Conservation (phyloP, 805 yeast genomes). For the Huiozyma sinensis region DNA sequence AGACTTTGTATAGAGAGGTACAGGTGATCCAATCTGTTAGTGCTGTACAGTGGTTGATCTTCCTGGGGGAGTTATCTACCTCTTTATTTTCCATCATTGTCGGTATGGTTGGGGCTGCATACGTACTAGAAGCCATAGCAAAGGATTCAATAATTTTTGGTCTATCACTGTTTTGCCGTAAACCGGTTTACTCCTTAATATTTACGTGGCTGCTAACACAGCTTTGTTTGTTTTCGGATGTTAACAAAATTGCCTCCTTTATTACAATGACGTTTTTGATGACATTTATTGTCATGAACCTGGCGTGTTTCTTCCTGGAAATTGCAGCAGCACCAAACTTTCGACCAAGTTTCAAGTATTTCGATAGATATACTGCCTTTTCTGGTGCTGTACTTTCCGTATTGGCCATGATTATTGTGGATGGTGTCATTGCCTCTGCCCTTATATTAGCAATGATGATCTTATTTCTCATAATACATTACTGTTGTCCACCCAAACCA, state of each 20-base stretch:
- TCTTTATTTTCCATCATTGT: constrained; percentile 87
- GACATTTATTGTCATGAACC: constrained; percentile 89
- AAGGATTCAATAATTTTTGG: constrained; percentile 85
- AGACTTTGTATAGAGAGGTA: constrained; percentile 63
- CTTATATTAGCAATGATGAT: constrained; percentile 56
- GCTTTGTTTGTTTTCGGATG: constrained; percentile 74
- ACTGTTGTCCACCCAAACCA: constrained; percentile 85
- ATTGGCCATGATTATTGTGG: constrained; percentile 88
- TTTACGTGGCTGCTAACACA: constrained; percentile 80
- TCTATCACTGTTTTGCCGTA: constrained; percentile 47
- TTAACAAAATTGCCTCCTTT: constrained; percentile 87
- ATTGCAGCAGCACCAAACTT: constrained; percentile 96
- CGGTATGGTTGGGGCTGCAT: constrained; percentile 93
- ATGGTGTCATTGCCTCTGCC: constrained; percentile 76
- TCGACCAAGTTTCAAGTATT: constrained; percentile 87
- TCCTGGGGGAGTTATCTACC: constrained; percentile 87
- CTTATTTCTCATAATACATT: constrained; percentile 72
- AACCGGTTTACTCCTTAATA: constrained; percentile 56
- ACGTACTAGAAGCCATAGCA: constrained; percentile 82
- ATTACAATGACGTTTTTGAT: constrained; percentile 95
- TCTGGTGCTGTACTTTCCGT: constrained; percentile 61
- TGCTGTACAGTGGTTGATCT: constrained; percentile 52
- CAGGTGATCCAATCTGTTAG: constrained; percentile 79
- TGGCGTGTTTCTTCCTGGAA: constrained; percentile 83
- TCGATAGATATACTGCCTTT: constrained; percentile 72